Conservation (phyloP, 2,329 filamentous ascomycete species). For the Arachnopeziza araneosa region DNA sequence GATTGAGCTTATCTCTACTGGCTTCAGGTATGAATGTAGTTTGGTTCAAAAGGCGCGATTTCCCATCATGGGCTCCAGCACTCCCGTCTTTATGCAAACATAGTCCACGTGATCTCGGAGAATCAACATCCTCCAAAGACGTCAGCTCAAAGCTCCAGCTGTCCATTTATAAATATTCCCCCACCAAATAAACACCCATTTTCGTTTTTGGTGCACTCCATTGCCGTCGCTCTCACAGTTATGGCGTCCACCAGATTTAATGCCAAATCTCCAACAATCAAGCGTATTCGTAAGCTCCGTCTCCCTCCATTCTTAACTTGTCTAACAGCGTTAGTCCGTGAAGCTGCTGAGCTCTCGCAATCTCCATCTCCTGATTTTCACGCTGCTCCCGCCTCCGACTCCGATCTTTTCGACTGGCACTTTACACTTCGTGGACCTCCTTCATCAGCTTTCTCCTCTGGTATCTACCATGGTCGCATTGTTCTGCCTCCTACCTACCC, state of each 20-base stretch:
- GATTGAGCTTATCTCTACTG: constrained; percentile 14
- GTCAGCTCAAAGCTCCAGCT: neutral
- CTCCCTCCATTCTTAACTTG: constrained; percentile 4
- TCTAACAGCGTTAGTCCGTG: constrained; percentile 57
- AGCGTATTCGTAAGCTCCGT: constrained; percentile 63
- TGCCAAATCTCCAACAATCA: constrained; percentile 76
- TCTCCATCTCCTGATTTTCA: constrained; percentile 80
- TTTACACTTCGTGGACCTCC: constrained; percentile 94
- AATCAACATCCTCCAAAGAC: neutral
- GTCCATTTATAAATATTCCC: neutral
- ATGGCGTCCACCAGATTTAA: constrained; percentile 43
- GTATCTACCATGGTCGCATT: constrained; percentile 95
- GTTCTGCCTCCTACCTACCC: constrained; percentile 85
- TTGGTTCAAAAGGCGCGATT: neutral
- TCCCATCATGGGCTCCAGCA: too few species aligned
- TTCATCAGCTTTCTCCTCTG: constrained; percentile 52
- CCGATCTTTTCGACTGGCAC: constrained; percentile 97
- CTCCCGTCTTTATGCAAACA: neutral
- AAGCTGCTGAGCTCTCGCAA: constrained; percentile 79
- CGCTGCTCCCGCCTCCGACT: constrained; percentile 72
- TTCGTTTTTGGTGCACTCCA: neutral
- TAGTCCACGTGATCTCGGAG: neutral
- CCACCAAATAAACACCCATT: neutral
- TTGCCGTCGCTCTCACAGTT: neutral
- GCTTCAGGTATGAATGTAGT: neutral